Evolutionary conservation across 2,329 filamentous ascomycete species (phyloP).

Genomic region (Pezizomycotina sp.): DNA sequence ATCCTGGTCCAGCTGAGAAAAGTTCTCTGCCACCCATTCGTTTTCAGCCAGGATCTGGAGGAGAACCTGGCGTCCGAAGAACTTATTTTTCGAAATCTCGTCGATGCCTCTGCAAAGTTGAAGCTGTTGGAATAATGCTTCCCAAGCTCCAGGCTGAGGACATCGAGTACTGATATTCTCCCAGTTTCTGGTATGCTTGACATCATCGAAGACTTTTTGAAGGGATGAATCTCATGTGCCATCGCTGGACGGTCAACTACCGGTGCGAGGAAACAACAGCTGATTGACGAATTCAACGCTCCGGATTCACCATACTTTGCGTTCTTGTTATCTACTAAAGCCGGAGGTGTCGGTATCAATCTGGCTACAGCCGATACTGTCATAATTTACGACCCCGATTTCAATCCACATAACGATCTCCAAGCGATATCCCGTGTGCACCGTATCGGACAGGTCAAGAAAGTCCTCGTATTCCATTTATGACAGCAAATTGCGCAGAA

Average conservation of each 20-base stretch:
- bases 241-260: slow-evolving; percentile 71
- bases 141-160: slow-evolving; percentile 72
- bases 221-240: slow-evolving; percentile 52
- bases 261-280: slow-evolving; percentile 76
- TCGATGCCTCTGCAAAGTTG: slow-evolving; percentile 84
- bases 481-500: slow-evolving; percentile 75
- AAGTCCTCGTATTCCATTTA: slow-evolving; percentile 90
- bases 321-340: slow-evolving; percentile 82
- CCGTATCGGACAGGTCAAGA: slow-evolving; percentile 89
- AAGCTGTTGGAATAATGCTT: slow-evolving; percentile 67
- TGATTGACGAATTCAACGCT: slow-evolving; percentile 86
- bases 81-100: slow-evolving; percentile 55
- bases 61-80: slow-evolving; percentile 48
- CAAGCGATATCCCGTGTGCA: slow-evolving; percentile 89
- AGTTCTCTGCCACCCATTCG: slow-evolving; percentile 87
- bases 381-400: slow-evolving; percentile 92
- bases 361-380: slow-evolving; percentile 93
- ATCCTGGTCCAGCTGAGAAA: slow-evolving; percentile 91
- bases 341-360: slow-evolving; percentile 94
- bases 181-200: slow-evolving; percentile 80
- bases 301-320: slow-evolving; percentile 69
- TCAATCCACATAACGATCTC: slow-evolving; percentile 95
- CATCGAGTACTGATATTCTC: slow-evolving; percentile 91
- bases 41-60: slow-evolving; percentile 82
- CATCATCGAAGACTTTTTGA: slow-evolving; percentile 81